Evolutionary conservation across 768 basidiomycete genomes (phyloP).

Genomic region (Boletus patriciae): DNA sequence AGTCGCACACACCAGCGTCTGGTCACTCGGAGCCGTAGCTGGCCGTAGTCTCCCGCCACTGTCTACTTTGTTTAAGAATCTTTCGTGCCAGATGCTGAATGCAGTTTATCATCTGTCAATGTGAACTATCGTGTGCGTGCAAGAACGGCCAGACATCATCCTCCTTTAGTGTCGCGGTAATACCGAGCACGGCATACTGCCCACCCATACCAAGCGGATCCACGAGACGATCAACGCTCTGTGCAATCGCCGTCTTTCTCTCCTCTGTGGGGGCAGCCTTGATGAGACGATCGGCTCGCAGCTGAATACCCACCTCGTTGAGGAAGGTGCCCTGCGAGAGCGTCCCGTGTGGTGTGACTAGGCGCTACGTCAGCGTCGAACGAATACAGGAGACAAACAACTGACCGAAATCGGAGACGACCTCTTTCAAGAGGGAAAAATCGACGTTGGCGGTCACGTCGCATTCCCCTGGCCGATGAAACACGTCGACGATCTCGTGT

Average conservation of each 20-base stretch:
- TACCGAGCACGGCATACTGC: conserved; percentile 80
- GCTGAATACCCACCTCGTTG: conserved; percentile 66
- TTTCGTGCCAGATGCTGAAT: neutral
- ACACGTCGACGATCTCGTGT: conserved; percentile 83
- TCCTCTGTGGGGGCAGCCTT: conserved; percentile 49
- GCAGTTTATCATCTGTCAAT: neutral
- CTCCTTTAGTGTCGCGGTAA: conserved; percentile 27
- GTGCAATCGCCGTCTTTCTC: conserved; percentile 50
- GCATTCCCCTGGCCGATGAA: conserved; percentile 80
- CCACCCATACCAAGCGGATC: conserved; percentile 83
- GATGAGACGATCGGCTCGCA: conserved; percentile 66
- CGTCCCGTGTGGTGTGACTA: conserved; percentile 59
- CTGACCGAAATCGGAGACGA: conserved; percentile 64
- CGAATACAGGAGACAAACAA: neutral
- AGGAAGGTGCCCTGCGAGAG: conserved; percentile 79
- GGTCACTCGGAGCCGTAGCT: no score
- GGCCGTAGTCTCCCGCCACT: no score
- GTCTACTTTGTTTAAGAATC: no score
- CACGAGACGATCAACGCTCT: conserved; percentile 68
- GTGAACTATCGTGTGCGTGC: neutral
- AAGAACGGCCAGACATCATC: conserved; percentile 38
- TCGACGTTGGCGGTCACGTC: conserved; percentile 98
- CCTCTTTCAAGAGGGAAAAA: conserved; percentile 84
- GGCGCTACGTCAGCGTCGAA: conserved; percentile 3
- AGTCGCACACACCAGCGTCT: no score